Conservation (phyloP, 2,329 filamentous ascomycete species). For the Bipolaris gigantea region DNA sequence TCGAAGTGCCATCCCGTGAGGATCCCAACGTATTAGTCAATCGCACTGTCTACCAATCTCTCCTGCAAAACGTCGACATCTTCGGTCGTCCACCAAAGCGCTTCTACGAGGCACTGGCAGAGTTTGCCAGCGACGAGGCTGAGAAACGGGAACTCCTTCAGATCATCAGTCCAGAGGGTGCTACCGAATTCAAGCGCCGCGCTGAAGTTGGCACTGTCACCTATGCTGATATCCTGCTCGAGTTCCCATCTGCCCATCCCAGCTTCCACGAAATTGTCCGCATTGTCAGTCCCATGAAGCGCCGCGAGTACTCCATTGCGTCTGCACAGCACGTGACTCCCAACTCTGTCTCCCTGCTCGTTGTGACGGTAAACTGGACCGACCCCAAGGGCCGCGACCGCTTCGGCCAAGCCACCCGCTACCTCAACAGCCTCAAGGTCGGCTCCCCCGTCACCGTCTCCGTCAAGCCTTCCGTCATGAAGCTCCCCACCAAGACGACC, state of each 20-base stretch:
- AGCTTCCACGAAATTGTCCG: slow-evolving; percentile 84
- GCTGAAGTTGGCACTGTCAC: slow-evolving; percentile 89
- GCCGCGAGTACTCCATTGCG: slow-evolving; percentile 97
- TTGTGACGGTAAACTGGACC: slow-evolving; percentile 95
- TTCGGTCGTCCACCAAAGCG: slow-evolving; percentile 96
- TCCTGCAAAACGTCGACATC: slow-evolving; percentile 92
- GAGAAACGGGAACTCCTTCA: slow-evolving; percentile 80
- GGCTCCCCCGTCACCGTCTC: slow-evolving; percentile 84
- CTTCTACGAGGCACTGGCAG: slow-evolving; percentile 91
- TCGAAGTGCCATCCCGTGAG: slow-evolving; percentile 89
- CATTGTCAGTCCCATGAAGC: slow-evolving; percentile 90
- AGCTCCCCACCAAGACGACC: slow-evolving; percentile 83
- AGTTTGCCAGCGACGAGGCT: slow-evolving; percentile 78
- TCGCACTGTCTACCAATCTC: slow-evolving; percentile 87
- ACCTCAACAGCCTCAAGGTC: slow-evolving; percentile 74
- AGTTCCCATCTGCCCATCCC: slow-evolving; percentile 88
- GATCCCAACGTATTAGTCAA: slow-evolving; percentile 74
- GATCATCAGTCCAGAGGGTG: slow-evolving; percentile 73
- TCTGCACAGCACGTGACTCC: slow-evolving; percentile 95
- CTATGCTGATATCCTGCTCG: slow-evolving; percentile 85
- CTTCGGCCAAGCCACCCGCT: slow-evolving; percentile 90
- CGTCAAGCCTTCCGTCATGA: slow-evolving; percentile 99
- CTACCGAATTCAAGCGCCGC: slow-evolving; percentile 87
- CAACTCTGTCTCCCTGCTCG: slow-evolving; percentile 87
- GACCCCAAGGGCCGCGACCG: slow-evolving; percentile 85